Conservation (phyloP, 495 filamentous ascomycete species). For the Penicillium paradoxum region DNA sequence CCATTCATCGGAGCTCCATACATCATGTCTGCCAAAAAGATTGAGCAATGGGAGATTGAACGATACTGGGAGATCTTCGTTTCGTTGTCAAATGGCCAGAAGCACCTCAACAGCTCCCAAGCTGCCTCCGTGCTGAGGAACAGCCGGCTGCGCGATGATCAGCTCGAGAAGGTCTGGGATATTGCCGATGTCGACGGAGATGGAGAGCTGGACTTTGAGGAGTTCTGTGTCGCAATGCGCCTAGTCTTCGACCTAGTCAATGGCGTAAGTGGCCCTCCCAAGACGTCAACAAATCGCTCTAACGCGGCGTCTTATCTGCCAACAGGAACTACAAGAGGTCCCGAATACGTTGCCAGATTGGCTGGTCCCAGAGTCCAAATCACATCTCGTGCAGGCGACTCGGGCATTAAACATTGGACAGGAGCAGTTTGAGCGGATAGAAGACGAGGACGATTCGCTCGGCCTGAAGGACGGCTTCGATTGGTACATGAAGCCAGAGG, state of each 20-base stretch:
- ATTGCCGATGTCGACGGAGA: conserved; percentile 95
- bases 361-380: conserved; percentile 94
- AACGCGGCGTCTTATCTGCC: not conserved
- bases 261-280: conserved; percentile 56
- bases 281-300: not conserved
- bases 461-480: conserved; percentile 95
- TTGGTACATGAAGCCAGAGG: conserved; percentile 94
- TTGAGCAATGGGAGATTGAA: conserved; percentile 93
- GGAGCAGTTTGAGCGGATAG: conserved; percentile 73
- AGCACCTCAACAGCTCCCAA: conserved; percentile 82
- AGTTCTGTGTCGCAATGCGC: conserved; percentile 98
- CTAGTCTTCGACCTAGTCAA: conserved; percentile 96
- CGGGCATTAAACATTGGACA: conserved; percentile 72
- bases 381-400: conserved; percentile 87
- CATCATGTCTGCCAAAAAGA: conserved; percentile 71
- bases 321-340: conserved; percentile 80
- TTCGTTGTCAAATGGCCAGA: conserved; percentile 70
- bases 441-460: conserved; percentile 68
- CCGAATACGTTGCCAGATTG: conserved; percentile 82
- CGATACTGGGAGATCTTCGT: conserved; percentile 99
- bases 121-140: conserved; percentile 95
- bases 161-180: conserved; percentile 96
- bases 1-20: conserved; percentile 7
- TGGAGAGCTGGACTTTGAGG: conserved; percentile 95
- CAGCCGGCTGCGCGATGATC: conserved; percentile 84